A percentile compares a stretch with the other conserved stretches of the same genome.
Conservation (phyloP, 192 early-diverging fungal genomes). For the Paraglomus brasilianum region DNA sequence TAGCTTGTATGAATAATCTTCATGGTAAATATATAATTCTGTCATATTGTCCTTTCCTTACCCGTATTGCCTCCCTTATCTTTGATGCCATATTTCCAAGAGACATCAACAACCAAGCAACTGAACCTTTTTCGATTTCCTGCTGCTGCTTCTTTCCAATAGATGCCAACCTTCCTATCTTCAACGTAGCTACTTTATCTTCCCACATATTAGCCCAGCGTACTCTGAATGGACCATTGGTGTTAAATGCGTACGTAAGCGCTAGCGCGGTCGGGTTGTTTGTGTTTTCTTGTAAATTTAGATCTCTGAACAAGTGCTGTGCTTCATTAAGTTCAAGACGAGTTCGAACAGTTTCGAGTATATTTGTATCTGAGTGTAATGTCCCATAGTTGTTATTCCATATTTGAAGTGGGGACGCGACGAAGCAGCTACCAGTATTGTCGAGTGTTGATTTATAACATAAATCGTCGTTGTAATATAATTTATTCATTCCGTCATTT, state of each 20-base stretch:
- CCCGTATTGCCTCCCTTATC: constrained; percentile 63
- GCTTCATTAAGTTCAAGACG: background rate
- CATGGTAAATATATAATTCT: background rate
- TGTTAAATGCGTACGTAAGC: constrained; percentile 57
- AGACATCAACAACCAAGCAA: constrained; percentile 54
- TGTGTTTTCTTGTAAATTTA: background rate
- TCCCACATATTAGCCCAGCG: constrained; percentile 51
- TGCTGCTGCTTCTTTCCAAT: constrained; percentile 36
- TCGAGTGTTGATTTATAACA: constrained; percentile 36
- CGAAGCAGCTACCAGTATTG: constrained; percentile 24
- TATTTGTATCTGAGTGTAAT: constrained; percentile 38
- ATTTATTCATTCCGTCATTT: constrained; percentile 30
- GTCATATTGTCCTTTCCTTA: constrained; percentile 26
- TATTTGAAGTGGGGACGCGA: constrained; percentile 8
- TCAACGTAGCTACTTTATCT: constrained; percentile 49
- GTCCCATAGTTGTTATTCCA: constrained; percentile 29
- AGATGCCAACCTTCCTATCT: constrained; percentile 32
- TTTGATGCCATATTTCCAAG: constrained; percentile 55
- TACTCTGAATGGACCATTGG: constrained; percentile 40
- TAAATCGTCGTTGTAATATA: constrained; percentile 37
- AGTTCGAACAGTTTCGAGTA: constrained; percentile 38
- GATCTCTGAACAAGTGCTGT: constrained; percentile 22
- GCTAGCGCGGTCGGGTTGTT: constrained; percentile 33
- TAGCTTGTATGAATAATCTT: background rate
- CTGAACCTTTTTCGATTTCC: constrained; percentile 45